phyloP scores from a whole-genome alignment of 495 filamentous ascomycete genomes.

The Xanthoparmelia taractica region DNA sequence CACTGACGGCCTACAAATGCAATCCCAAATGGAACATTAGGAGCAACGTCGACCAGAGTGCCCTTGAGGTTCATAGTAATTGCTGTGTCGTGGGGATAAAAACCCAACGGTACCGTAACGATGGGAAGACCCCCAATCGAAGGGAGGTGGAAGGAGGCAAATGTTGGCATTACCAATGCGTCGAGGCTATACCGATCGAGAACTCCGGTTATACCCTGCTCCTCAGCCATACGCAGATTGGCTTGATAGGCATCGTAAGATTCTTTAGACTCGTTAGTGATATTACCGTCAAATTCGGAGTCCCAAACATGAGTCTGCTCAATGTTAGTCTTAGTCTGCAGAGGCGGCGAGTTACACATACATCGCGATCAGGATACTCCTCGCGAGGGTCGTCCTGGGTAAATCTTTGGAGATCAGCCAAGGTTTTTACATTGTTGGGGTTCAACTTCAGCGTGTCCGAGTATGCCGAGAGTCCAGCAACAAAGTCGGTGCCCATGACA shows the following conservation, averaged over 20 bases:
- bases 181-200: conserved; percentile 35
- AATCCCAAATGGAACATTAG: conserved; percentile 37
- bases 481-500: conserved; percentile 34
- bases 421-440: conserved; percentile 33
- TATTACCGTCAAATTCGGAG: conserved; percentile 23
- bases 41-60: conserved; percentile 17
- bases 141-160: conserved; percentile 24
- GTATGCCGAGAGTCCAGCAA: conserved; percentile 31
- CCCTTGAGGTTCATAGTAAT: conserved; percentile 20
- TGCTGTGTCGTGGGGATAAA: conserved; percentile 28
- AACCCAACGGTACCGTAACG: conserved; percentile 40
- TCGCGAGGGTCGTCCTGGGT: conserved; percentile 30
- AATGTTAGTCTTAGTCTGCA: background rate
- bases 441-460: conserved; percentile 32
- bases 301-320: conserved; percentile 32
- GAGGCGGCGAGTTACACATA: background rate
- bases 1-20: conserved; percentile 44
- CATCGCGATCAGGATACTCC: conserved; percentile 31
- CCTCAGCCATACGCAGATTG: conserved; percentile 25
- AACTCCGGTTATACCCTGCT: conserved; percentile 32
- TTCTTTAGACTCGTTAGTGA: conserved; percentile 25
- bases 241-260: conserved; percentile 31
- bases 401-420: conserved; percentile 31
- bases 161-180: conserved; percentile 38
- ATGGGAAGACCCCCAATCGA: conserved; percentile 34